Evolutionary conservation across 345 rosid species (phyloP).

Genomic region (Alliaria petiolata): DNA sequence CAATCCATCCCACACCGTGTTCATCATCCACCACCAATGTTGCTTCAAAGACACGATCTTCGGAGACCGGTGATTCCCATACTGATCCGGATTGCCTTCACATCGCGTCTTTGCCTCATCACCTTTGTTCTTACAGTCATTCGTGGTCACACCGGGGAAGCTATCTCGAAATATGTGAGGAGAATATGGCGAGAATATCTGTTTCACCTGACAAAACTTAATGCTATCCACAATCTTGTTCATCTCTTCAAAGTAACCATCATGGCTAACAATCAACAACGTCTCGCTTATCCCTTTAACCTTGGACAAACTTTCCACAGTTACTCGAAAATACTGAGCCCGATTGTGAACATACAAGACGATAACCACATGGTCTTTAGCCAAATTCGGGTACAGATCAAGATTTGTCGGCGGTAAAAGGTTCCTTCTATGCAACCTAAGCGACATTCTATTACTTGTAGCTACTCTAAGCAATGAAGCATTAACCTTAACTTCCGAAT

Average conservation of each 20-base stretch:
- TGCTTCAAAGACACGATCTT: constrained; percentile 93
- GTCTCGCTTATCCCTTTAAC: constrained; percentile 89
- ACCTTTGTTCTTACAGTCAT: constrained; percentile 73
- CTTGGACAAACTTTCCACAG: constrained; percentile 71
- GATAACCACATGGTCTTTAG: constrained; percentile 61
- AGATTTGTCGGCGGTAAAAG: constrained; percentile 60
- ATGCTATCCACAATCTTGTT: constrained; percentile 69
- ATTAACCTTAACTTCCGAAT: constrained; percentile 23
- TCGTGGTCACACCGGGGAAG: constrained; percentile 64
- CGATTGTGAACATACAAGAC: constrained; percentile 93
- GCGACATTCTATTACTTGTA: constrained; percentile 49
- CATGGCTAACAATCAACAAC: constrained; percentile 85
- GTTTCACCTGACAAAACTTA: constrained; percentile 87
- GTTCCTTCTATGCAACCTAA: constrained; percentile 57
- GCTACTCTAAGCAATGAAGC: constrained; percentile 46
- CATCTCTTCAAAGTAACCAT: constrained; percentile 90
- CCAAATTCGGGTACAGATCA: constrained; percentile 64
- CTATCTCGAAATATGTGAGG: constrained; percentile 62
- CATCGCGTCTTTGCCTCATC: constrained; percentile 53
- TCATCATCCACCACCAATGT: constrained; percentile 99
- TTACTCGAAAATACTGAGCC: constrained; percentile 78
- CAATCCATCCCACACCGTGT: constrained; percentile 92
- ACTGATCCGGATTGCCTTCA: constrained; percentile 84
- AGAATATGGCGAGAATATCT: constrained; percentile 79
- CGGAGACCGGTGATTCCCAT: constrained; percentile 83